Conservation (phyloP, 345 rosid genomes). For the Citropsis articulata region DNA sequence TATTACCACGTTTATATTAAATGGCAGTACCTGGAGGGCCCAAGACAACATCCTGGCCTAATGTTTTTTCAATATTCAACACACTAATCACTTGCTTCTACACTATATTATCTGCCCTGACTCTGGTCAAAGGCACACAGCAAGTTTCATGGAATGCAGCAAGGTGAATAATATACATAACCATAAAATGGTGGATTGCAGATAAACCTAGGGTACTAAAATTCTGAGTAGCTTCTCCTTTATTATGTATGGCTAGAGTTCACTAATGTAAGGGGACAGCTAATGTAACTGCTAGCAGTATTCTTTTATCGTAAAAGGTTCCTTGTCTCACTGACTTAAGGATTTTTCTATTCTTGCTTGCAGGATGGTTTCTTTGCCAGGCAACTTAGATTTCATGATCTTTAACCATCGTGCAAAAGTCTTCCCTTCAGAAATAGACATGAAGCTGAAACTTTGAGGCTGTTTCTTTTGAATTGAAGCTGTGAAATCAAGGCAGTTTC, state of each 20-base stretch:
- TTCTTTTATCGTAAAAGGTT: not conserved
- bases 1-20: not conserved
- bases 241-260: not conserved
- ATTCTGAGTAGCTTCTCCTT: not conserved
- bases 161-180: not conserved
- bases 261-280: not conserved
- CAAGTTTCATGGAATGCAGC: not conserved
- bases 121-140: not conserved
- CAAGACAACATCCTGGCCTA: too few species aligned
- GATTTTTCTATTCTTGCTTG: constrained; percentile 19
- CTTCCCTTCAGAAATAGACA: constrained; percentile 39
- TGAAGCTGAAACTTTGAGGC: constrained; percentile 52
- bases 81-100: not conserved
- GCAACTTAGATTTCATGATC: constrained; percentile 81
- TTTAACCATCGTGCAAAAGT: constrained; percentile 76
- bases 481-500: not conserved
- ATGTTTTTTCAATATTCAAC: not conserved
- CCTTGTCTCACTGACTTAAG: not conserved
- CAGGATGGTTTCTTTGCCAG: constrained; percentile 87
- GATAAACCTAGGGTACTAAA: not conserved
- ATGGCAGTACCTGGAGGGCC: not conserved
- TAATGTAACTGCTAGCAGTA: not conserved
- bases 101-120: not conserved
- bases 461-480: not conserved
- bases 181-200: not conserved